phyloP scores from a whole-genome alignment of 73 alveolate genomes.

The Tetrahymena borealis region DNA sequence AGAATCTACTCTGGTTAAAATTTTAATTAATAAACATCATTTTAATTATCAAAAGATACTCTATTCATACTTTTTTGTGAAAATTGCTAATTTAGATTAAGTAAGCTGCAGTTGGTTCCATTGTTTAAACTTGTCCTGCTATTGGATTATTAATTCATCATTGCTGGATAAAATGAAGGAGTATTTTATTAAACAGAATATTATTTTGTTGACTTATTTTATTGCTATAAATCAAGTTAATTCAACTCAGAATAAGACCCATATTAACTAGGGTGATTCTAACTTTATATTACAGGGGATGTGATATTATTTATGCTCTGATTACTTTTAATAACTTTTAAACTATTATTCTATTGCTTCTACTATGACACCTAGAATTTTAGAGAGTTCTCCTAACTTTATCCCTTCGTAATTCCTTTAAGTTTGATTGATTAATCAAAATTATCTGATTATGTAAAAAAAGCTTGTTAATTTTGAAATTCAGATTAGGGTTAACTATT shows the following conservation, averaged over 20 bases:
- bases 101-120: too few relatives aligned
- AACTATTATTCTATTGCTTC: background rate
- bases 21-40: background rate
- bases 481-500: background rate
- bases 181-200: too few relatives aligned
- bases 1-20: background rate
- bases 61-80: too few relatives aligned
- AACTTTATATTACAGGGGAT: background rate
- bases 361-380: background rate
- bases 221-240: too few relatives aligned
- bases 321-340: background rate
- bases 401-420: background rate
- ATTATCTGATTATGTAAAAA: background rate
- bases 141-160: too few relatives aligned
- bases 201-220: too few relatives aligned
- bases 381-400: background rate
- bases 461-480: background rate
- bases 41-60: too few relatives aligned
- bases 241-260: background rate
- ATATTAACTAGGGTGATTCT: background rate
- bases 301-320: background rate
- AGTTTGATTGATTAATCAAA: background rate
- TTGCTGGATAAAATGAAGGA: too few relatives aligned
- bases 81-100: too few relatives aligned
- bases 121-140: too few relatives aligned